phyloP scores from a whole-genome alignment of 345 rosid genomes.

The Toxicodendron radicans region DNA sequence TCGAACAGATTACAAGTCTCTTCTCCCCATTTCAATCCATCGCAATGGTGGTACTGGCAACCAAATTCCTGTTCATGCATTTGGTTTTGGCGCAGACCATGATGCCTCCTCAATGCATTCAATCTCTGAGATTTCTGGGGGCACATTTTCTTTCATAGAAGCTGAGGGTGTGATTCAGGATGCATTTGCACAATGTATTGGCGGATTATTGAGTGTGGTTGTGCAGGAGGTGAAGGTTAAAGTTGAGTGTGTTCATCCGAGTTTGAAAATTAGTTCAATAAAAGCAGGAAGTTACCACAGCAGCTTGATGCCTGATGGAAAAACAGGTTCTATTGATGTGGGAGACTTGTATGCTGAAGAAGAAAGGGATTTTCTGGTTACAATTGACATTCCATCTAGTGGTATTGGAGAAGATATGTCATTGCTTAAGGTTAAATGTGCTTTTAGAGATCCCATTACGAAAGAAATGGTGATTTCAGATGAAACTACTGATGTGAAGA shows the following conservation, averaged over 20 bases:
- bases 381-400: slow-evolving; percentile 60
- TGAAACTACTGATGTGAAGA: slow-evolving; percentile 51
- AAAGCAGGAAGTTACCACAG: slow-evolving; percentile 83
- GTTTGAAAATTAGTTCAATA: slow-evolving; percentile 52
- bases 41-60: slow-evolving; percentile 41
- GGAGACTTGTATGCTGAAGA: slow-evolving; percentile 98
- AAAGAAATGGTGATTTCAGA: slow-evolving; percentile 48
- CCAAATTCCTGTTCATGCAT: slow-evolving; percentile 84
- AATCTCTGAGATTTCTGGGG: slow-evolving; percentile 79
- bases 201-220: slow-evolving; percentile 92
- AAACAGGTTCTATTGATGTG: slow-evolving; percentile 56
- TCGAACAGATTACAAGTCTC: slow-evolving; percentile 51
- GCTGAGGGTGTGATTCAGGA: slow-evolving; percentile 89
- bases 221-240: slow-evolving; percentile 67
- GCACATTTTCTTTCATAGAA: slow-evolving; percentile 98
- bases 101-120: slow-evolving; percentile 94
- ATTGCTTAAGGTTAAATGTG: slow-evolving; percentile 63
- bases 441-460: slow-evolving; percentile 65
- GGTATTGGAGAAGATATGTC: slow-evolving; percentile 48
- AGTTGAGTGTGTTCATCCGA: slow-evolving; percentile 54
- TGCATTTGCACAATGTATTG: slow-evolving; percentile 99
- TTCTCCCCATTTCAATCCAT: slow-evolving; percentile 53
- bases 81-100: slow-evolving; percentile 93
- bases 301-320: slow-evolving; percentile 37
- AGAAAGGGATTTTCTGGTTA: slow-evolving; percentile 87